Base-by-base conservation (phyloP, 495 filamentous ascomycete species). In the Lentithecium fluviatile region DNA sequence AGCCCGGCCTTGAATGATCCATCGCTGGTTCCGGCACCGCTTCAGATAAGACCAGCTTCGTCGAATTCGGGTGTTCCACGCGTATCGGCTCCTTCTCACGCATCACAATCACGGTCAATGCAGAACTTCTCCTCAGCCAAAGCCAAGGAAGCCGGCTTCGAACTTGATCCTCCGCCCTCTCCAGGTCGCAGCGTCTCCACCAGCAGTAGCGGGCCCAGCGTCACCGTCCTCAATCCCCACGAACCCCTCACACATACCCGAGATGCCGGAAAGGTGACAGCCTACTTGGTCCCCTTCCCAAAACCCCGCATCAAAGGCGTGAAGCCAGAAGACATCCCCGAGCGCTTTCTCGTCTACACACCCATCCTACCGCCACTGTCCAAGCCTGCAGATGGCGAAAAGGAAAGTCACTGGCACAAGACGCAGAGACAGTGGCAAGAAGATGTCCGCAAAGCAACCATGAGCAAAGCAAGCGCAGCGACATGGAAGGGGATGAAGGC, bases 271-370 rank as follows among this genome's bases (percentile, higher is more conserved):
- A 73, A 71, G 51, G 68, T 75, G 1, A 64, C 69, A 12, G 73
- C 70, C n/a, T 77, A 76, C 38, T 68, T 77, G 2, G 60, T 77
- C n/a, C 75, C 75, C 12, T 74, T 77, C 20, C 75, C 75, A 0
- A 71, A 73, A 52, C 75, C 75, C 1, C 37, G 56, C 3, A 48
- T 76, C 15, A 51, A 65, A 13, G 67, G 65, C 23, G 56, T 66
- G 17, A 62, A 45, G 24, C 56, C 60, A 23, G 64, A 68, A 2
- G 46, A 61, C 24, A 66, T 76, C 23, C 74, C 74, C 1, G 58
- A 66, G 10, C 73, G 74, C 15, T 77, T 76, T 51, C 58, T 77
- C 5, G 69, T 77, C 24, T 77, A 77, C 49, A 76, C 74, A 0
- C 75, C 75, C 15, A 71, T 73, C 6, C 63, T 68, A 15, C 74